Base-by-base conservation (phyloP, 2,329 filamentous ascomycete genomes). In the Diaporthe ilicicola region DNA sequence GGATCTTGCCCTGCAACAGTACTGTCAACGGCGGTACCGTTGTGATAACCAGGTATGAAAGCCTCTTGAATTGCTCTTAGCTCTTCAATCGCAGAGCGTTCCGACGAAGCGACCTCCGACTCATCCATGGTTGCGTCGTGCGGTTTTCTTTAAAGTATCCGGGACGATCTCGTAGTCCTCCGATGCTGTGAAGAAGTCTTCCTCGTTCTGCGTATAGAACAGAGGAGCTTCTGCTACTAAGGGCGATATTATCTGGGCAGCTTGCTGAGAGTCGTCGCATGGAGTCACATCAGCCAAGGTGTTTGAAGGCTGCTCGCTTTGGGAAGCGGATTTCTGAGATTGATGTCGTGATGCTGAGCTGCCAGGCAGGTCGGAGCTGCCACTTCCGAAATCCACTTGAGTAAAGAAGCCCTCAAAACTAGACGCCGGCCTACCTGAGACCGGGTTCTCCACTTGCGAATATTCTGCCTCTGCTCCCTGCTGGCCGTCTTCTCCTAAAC, bases 81-180 rank as follows among this genome's bases (percentile, higher is more conserved):
- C 44, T 59, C 46, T 6, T 72, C 70, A 2, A 70, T 13, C 42
- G 46, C 70, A 37, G 67, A 55, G 9, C 50, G 66, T 32, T 70
- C 61, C 27, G 67, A 48, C 29, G 19, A 39, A n/a, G 54, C 17
- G 34, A 29, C 44, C 24, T 64, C 61, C 4, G 70, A 70, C n/a
- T 56, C 62, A n/a, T 72, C 67, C 70, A 72, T 72, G 54, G 32
- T 39, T 53, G 32, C 42, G 56, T 2, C 59, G 56, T 46, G 29
- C 8, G 4, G 34, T 39, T 19, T 54, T 53, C 44, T 54, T 66
- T 17, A 61, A 65, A 15, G 71, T 64, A 17, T 71, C 64, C n/a
- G 69, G 69, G 17, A 73, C 69, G 19, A 69, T 22, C 24, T 71
- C 69, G 69, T 65, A 68, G 22, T 64, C 71, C 12, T 73, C 71